A percentile compares a stretch with the other conserved stretches of the same genome.
Conservation (phyloP, 2,329 filamentous ascomycete species). For the Penicillium digitatum region DNA sequence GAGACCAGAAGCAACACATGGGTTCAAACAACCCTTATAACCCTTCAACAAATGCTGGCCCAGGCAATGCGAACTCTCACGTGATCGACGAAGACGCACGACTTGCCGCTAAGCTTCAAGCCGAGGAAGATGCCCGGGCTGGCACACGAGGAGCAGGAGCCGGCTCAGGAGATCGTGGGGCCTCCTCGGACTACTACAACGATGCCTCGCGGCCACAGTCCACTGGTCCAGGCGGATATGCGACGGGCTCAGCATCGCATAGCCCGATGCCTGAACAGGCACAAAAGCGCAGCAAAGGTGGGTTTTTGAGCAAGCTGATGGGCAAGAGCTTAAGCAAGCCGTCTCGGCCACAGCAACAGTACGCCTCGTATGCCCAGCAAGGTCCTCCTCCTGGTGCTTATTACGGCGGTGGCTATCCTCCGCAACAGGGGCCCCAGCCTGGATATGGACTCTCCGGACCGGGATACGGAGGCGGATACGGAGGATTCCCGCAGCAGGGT, state of each 20-base stretch:
- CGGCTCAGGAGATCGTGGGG: conserved; percentile 28
- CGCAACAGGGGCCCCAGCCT: conserved; percentile 18
- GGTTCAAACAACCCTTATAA: conserved; percentile 72
- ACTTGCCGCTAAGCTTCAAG: conserved; percentile 72
- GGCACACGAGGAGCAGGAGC: conserved; percentile 16
- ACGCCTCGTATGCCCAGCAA: conserved; percentile 25
- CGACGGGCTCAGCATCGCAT: conserved; percentile 8
- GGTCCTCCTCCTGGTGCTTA: conserved; percentile 25
- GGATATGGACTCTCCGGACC: conserved; percentile 14
- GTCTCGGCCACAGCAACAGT: conserved; percentile 25
- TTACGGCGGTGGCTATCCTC: conserved; percentile 33
- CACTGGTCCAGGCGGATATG: conserved; percentile 6
- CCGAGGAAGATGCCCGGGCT: conserved; percentile 70
- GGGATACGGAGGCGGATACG: conserved; percentile 29
- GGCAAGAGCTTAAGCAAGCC: conserved; percentile 41
- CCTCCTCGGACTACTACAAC: conserved; percentile 49
- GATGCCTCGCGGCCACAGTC: conserved; percentile 19
- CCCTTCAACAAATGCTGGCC: conserved; percentile 10
- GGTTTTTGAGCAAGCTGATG: conserved; percentile 52
- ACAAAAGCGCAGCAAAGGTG: conserved; percentile 42
- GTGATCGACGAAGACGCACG: conserved; percentile 64
- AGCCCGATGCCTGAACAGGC: conserved; percentile 33
- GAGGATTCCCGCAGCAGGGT: conserved; percentile 34
- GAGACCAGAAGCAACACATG: conserved; percentile 46
- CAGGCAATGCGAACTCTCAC: conserved; percentile 14